These are phyloP conservation scores for Nakazawaea ernobii DNA, from an alignment of 805 yeast genomes.

Conservation along the genomic window DNA sequence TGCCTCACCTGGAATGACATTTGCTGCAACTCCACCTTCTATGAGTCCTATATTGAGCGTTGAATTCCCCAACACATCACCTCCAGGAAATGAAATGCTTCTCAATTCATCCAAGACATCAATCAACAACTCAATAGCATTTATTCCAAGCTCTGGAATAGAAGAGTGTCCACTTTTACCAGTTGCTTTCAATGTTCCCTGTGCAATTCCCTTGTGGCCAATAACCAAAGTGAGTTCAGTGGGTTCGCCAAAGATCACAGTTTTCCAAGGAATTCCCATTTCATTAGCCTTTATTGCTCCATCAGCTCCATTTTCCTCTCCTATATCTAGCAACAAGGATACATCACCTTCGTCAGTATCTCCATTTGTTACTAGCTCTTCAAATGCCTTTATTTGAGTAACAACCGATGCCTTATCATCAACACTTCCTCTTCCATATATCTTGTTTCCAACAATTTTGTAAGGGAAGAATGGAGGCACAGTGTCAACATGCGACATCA, in stretches of 20 bases:
- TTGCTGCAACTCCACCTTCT: constrained; percentile 58
- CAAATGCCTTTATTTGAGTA: constrained; percentile 48
- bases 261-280: constrained; percentile 44
- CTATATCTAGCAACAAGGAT: constrained; percentile 55
- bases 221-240: constrained; percentile 63
- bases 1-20: constrained; percentile 59
- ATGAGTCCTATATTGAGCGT: constrained; percentile 58
- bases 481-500: constrained; percentile 67
- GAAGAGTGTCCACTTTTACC: constrained; percentile 65
- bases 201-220: constrained; percentile 61
- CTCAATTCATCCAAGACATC: constrained; percentile 42
- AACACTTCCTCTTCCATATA: constrained; percentile 61
- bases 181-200: constrained; percentile 33
- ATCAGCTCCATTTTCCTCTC: constrained; percentile 61
- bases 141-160: constrained; percentile 62
- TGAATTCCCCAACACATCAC: constrained; percentile 50
- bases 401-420: constrained; percentile 75
- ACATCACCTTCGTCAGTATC: constrained; percentile 48
- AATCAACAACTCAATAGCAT: constrained; percentile 52
- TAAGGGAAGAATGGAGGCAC: constrained; percentile 64
- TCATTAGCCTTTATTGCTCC: constrained; percentile 49
- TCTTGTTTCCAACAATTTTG: constrained; percentile 36
- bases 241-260: constrained; percentile 74
- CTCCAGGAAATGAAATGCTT: constrained; percentile 38
- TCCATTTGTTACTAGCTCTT: constrained; percentile 35